Conservation (phyloP, 2,329 filamentous ascomycete species). For the Proliferodiscus dingleyae region DNA sequence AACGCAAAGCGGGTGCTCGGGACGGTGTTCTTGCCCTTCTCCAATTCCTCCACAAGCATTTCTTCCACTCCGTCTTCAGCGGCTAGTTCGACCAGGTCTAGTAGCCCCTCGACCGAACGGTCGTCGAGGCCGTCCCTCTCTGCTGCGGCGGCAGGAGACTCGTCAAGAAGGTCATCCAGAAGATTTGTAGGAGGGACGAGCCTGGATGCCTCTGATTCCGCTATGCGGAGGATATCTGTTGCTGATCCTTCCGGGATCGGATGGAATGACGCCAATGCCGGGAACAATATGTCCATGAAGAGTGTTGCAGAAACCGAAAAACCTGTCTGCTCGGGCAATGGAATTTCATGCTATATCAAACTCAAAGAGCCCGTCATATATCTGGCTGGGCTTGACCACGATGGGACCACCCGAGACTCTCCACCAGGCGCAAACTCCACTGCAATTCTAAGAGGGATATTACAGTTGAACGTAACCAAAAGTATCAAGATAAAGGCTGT, state of each 20-base stretch:
- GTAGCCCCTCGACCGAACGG: conserved; percentile 17
- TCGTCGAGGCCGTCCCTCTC: conserved; percentile 15
- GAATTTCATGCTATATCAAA: conserved; percentile 67
- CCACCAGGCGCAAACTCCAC: conserved; percentile 39
- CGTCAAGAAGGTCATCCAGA: conserved; percentile 21
- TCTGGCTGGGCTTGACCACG: conserved; percentile 68
- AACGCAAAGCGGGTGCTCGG: conserved; percentile 31
- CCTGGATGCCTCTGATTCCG: conserved; percentile 5
- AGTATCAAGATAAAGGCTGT: conserved; percentile 90
- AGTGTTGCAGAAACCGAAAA: conserved; percentile 43
- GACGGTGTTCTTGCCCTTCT: conserved; percentile 28
- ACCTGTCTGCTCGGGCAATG: conserved; percentile 73
- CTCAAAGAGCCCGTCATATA: conserved; percentile 78
- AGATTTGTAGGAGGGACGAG: conserved; percentile 12
- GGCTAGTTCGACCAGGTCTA: conserved; percentile 19
- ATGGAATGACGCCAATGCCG: conserved; percentile 3
- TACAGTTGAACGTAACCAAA: conserved; percentile 80
- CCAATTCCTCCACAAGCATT: conserved; percentile 8
- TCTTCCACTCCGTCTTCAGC: conserved; percentile 19
- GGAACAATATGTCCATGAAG: conserved; percentile 3
- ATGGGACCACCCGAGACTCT: conserved; percentile 31
- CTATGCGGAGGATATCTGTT: conserved; percentile 20
- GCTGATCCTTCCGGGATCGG: conserved; percentile 6
- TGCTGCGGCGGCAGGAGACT: conserved; percentile 17
- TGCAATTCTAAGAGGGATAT: conserved; percentile 77